A percentile compares a stretch with the other conserved stretches of the same genome.
Evolutionary conservation across 306 rosid species (phyloP).

Genomic region (Pyrus bretschneideri): DNA sequence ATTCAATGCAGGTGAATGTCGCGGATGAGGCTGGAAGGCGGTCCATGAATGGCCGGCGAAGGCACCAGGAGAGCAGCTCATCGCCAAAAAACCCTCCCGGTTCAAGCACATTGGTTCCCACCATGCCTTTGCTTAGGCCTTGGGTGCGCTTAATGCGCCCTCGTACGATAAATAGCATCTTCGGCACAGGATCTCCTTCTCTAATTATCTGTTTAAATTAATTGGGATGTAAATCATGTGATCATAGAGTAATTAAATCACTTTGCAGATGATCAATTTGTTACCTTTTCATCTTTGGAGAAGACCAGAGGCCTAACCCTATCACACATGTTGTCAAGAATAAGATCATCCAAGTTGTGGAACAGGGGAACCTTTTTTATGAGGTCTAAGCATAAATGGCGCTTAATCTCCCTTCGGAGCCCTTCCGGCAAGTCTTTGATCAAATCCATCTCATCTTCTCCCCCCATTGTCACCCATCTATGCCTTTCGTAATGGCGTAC

Average conservation of each 20-base stretch:
- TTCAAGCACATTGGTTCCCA: constrained; percentile 72
- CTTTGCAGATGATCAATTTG: neutral
- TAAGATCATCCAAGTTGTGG: constrained; percentile 84
- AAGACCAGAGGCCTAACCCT: constrained; percentile 79
- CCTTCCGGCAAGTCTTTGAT: constrained; percentile 94
- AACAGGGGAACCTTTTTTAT: constrained; percentile 87
- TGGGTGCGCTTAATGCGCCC: constrained; percentile 70
- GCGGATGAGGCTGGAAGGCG: constrained; percentile 89
- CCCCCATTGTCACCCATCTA: constrained; percentile 86
- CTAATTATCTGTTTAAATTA: constrained; percentile 59
- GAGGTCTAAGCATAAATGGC: constrained; percentile 81
- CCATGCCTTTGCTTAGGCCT: constrained; percentile 86
- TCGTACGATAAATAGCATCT: constrained; percentile 76
- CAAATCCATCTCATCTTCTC: constrained; percentile 89
- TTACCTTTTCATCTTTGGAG: constrained; percentile 92
- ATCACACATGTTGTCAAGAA: constrained; percentile 95
- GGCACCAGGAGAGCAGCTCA: constrained; percentile 92
- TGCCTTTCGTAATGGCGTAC: constrained; percentile 93
- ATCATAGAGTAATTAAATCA: neutral
- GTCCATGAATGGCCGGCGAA: constrained; percentile 74
- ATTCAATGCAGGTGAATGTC: constrained; percentile 63
- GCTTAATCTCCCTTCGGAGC: constrained; percentile 91
- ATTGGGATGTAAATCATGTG: neutral
- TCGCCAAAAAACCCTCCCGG: constrained; percentile 89
- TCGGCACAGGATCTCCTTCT: constrained; percentile 93